Conservation (phyloP, 1,139 yeast species). For the Nakaseomyces nivariensis region DNA sequence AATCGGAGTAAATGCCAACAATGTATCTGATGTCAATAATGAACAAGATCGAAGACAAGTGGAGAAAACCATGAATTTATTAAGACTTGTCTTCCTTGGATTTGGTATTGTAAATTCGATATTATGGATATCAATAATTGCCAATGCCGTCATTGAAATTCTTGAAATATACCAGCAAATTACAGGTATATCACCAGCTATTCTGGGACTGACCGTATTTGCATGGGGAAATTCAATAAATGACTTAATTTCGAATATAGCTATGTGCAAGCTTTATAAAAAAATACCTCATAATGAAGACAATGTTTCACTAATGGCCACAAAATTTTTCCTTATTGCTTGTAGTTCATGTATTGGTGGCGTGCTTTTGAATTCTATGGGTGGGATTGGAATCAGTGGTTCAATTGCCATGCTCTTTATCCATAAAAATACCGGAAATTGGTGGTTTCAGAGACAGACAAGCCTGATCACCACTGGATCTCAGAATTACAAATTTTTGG, state of each 20-base stretch:
- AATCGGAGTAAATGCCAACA: constrained; percentile 2
- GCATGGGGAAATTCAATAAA: constrained; percentile 92
- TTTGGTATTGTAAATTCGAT: constrained; percentile 77
- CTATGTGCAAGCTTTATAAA: constrained; percentile 33
- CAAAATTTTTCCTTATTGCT: constrained; percentile 28
- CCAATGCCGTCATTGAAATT: constrained; percentile 47
- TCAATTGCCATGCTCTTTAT: constrained; percentile 25
- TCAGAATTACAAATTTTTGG: constrained; percentile 18
- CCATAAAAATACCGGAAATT: constrained; percentile 11
- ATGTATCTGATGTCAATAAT: constrained; percentile 9
- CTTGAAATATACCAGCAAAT: constrained; percentile 35
- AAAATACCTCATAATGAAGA: constrained; percentile 18
- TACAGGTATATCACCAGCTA: constrained; percentile 51
- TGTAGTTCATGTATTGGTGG: constrained; percentile 30
- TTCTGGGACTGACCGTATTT: constrained; percentile 77
- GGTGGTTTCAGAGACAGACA: constrained; percentile 22
- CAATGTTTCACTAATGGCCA: constrained; percentile 10
- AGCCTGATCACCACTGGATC: constrained; percentile 10
- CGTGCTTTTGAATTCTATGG: constrained; percentile 27
- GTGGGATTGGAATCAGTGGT: constrained; percentile 30
- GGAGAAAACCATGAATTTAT: constrained; percentile 10
- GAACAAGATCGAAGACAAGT: constrained; percentile 12
- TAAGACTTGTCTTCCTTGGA: constrained; percentile 16
- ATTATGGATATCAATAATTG: constrained; percentile 52
- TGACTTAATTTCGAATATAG: constrained; percentile 79